Evolutionary conservation across 768 basidiomycete species (phyloP), one percentile per base, ranked within the genome.

Genomic region (Austroboletus festivus): DNA sequence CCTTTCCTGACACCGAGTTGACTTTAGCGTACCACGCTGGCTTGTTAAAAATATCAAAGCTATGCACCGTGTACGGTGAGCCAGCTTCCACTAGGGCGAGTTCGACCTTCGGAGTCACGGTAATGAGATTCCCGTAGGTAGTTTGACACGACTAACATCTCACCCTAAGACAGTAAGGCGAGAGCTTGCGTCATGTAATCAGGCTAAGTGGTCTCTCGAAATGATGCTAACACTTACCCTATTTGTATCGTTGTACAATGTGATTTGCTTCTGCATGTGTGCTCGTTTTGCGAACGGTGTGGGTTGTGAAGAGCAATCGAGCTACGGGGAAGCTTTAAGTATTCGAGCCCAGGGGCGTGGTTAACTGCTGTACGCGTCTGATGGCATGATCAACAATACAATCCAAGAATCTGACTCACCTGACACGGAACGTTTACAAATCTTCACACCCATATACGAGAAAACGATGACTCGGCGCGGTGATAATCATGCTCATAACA

Each of bases 21-120:
- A 84, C 75, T 49, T 79, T 71, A 0, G 77, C 70, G 58, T 82
- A 85, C 83, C 83, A 85, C 46, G 74, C 76, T 1, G 83, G 83
- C 64, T 85, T 86, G 67, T 81, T 80, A 53, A 52, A 44, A 16
- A 86, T 64, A 47, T 85, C 79, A 41, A 86, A 74, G 53, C 82
- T 76, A 44, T 67, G 79, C 4, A 74, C 64, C 8, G 68, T 79
- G 60, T 71, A 80, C 1, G 73, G 53, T 13, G 76, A 68, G 3
- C 74, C 71, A 1, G 78, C 71, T 55, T 85, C 83, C 8, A 73
- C 65, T 16, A 86, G 70, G 0, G 83, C 82, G 18, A 86, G 65
- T 52, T 83, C 78, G 9, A 73, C 73, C 78, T 84, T 51, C 15
- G 8, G 5, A 28, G 5, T 6, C 5, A 12, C 28, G 12, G 28